Evolutionary conservation across 768 basidiomycete genomes (phyloP).

Genomic region (Tremella mesenterica): DNA sequence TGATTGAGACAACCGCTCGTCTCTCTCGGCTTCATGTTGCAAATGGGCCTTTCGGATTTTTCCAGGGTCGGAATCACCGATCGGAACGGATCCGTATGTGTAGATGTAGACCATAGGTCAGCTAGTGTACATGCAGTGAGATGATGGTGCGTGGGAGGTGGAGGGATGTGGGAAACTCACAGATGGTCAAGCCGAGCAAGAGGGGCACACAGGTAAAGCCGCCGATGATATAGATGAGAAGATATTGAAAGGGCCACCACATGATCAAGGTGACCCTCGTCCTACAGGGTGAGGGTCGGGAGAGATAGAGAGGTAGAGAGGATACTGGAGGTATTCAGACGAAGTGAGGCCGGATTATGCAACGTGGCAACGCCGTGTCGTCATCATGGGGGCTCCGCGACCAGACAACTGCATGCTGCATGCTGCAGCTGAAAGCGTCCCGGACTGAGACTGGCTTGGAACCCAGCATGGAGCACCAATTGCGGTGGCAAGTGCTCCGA

Average conservation of each 20-base stretch:
- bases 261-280: no score
- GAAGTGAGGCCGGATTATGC: no score
- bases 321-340: no score
- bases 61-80: slow-evolving; percentile 52
- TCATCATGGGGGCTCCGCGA: no score
- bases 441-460: no score
- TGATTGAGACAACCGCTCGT: slow-evolving; percentile 6
- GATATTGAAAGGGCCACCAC: slow-evolving; percentile 31
- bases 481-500: no score
- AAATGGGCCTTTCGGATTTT: slow-evolving; percentile 45
- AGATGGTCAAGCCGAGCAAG: slow-evolving; percentile 52
- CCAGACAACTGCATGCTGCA: no score
- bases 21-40: slow-evolving; percentile 27
- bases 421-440: no score
- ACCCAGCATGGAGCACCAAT: no score
- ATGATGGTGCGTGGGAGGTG: not conserved
- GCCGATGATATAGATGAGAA: slow-evolving; percentile 73
- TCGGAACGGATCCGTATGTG: slow-evolving; percentile 78
- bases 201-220: slow-evolving; percentile 85
- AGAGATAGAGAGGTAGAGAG: no score
- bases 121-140: not conserved
- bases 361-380: no score
- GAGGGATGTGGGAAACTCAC: slow-evolving; percentile 13
- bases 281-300: no score
- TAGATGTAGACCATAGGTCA: slow-evolving; percentile 15